Conservation (phyloP, 2,329 filamentous ascomycete species). For the Falciphora oryzae region DNA sequence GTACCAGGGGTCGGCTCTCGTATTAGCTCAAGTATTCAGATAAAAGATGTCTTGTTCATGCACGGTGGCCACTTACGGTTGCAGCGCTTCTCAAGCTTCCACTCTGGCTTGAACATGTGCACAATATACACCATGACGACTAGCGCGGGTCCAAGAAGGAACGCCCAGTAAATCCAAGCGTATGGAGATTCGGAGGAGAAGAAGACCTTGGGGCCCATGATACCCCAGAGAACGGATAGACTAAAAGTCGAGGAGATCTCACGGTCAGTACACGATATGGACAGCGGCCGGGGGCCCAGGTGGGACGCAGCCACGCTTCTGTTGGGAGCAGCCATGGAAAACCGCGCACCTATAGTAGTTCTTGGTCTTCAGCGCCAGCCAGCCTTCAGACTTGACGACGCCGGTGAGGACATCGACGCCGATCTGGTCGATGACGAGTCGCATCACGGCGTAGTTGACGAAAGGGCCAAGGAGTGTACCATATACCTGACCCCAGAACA, state of each 20-base stretch:
- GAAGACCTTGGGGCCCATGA: slow-evolving; percentile 27
- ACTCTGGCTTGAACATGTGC: slow-evolving; percentile 22
- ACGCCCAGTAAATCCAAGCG: slow-evolving; percentile 25
- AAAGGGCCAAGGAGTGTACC: slow-evolving; percentile 28
- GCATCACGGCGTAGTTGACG: slow-evolving; percentile 27
- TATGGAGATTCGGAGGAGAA: slow-evolving; percentile 21
- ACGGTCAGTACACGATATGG: background rate
- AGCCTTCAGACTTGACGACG: slow-evolving; percentile 18
- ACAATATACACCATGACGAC: slow-evolving; percentile 20
- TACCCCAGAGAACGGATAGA: slow-evolving; percentile 29
- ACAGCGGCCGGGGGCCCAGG: too few species aligned
- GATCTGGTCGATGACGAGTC: slow-evolving; percentile 21
- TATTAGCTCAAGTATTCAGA: background rate
- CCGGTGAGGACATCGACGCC: slow-evolving; percentile 20
- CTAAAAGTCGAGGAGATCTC: background rate
- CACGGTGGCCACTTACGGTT: slow-evolving; percentile 15
- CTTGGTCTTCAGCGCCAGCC: slow-evolving; percentile 24
- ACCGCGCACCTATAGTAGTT: slow-evolving; percentile 21
- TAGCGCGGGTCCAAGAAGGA: slow-evolving; percentile 22
- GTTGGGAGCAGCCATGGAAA: too few species aligned
- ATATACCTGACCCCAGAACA: slow-evolving; percentile 29
- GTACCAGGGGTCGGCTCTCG: background rate
- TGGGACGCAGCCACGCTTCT: too few species aligned
- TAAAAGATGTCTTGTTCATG: too few species aligned
- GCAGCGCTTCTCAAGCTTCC: slow-evolving; percentile 22